Evolutionary conservation across 2,329 filamentous ascomycete genomes (phyloP).

Genomic region (Ophiostoma novo-ulmi): DNA sequence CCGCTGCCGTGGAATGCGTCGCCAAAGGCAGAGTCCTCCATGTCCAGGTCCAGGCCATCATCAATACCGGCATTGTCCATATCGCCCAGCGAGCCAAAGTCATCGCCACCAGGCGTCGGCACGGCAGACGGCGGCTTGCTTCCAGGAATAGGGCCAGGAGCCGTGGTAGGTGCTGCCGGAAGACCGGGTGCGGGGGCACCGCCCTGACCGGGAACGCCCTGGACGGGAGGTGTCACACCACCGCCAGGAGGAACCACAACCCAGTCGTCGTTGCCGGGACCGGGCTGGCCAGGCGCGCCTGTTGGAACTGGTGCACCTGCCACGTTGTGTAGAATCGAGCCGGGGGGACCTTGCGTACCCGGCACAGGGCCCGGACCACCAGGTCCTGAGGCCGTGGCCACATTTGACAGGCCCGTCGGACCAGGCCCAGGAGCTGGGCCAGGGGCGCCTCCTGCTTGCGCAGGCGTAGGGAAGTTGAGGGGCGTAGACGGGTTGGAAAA

Average conservation of each 20-base stretch:
- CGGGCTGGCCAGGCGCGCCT: slow-evolving; percentile 11
- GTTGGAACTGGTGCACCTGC: background rate
- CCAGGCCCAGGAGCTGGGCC: slow-evolving; percentile 26
- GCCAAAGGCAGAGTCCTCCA: slow-evolving; percentile 77
- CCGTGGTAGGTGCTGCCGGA: background rate
- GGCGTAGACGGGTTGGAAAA: slow-evolving; percentile 58
- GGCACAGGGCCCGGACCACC: slow-evolving; percentile 38
- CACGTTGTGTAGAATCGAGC: too few relatives aligned
- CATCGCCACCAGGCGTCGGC: slow-evolving; percentile 44
- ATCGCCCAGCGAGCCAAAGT: slow-evolving; percentile 60
- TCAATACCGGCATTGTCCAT: slow-evolving; percentile 65
- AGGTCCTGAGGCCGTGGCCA: slow-evolving; percentile 50
- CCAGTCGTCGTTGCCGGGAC: slow-evolving; percentile 54
- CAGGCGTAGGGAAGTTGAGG: slow-evolving; percentile 55
- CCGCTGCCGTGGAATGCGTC: slow-evolving; percentile 51
- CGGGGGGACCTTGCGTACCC: background rate
- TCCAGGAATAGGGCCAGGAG: slow-evolving; percentile 8
- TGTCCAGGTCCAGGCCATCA: slow-evolving; percentile 62
- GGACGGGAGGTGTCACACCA: slow-evolving; percentile 37
- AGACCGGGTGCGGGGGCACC: slow-evolving; percentile 1
- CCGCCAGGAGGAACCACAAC: slow-evolving; percentile 67
- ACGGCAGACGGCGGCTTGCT: slow-evolving; percentile 41
- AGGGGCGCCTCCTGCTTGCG: slow-evolving; percentile 36
- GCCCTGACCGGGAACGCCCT: slow-evolving; percentile 12
- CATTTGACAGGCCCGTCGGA: slow-evolving; percentile 45